Percentiles rank a stretch among this genome's conserved stretches.
Evolutionary conservation across 176 grass and related monocot genomes (phyloP).

Genomic region (Carex myosuroides): DNA sequence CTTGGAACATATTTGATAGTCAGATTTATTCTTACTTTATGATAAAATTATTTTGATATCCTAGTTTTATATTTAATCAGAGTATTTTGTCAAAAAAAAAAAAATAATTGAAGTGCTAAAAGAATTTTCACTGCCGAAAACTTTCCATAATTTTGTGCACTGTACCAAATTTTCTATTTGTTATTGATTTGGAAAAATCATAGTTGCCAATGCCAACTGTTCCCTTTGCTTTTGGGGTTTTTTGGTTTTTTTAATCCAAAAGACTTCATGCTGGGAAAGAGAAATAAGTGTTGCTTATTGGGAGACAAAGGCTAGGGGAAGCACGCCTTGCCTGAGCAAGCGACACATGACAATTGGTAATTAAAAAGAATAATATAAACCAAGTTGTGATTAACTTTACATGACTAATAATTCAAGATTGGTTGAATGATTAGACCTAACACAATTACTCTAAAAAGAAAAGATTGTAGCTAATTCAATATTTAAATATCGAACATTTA

Average conservation of each 20-base stretch:
- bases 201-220: too few relatives aligned
- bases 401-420: background rate
- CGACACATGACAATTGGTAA: background rate
- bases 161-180: too few relatives aligned
- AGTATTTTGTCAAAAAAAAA: too few relatives aligned
- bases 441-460: background rate
- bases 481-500: background rate
- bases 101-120: too few relatives aligned
- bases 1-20: too few relatives aligned
- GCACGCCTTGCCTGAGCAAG: background rate
- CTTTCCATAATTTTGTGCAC: too few relatives aligned
- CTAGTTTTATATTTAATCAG: too few relatives aligned
- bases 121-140: too few relatives aligned
- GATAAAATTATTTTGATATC: too few relatives aligned
- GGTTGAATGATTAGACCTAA: constrained; percentile 6
- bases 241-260: background rate
- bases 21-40: too few relatives aligned
- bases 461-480: background rate
- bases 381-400: constrained; percentile 7
- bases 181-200: too few relatives aligned
- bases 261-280: background rate
- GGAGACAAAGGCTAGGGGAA: background rate
- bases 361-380: background rate
- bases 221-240: background rate
- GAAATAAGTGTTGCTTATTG: background rate